Evolutionary conservation across 345 rosid species (phyloP), one percentile per base, ranked within the genome.

Genomic region (Linum lewisii): DNA sequence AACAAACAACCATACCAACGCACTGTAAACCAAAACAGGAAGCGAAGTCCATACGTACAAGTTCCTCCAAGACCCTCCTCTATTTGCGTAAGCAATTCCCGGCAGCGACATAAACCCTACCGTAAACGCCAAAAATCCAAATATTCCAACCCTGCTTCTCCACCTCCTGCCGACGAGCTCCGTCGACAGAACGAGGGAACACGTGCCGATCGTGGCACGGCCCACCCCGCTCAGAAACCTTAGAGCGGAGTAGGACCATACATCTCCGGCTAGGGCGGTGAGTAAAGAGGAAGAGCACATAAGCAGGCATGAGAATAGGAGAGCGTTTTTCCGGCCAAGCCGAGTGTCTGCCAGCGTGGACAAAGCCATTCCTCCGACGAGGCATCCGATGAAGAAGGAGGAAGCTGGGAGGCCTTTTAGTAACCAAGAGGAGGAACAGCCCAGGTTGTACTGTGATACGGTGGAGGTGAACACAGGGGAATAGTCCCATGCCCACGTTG

Each of bases 271-370:
- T 57, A 83, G 75, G 24, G 52, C 58, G 0, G 86, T 74, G 16
- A 69, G 9, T 16, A 75, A 37, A 24, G 75, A 58, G 50, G 84
- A 69, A n/a, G 76, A 2, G 54, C 83, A 70, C 86, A 83, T 81
- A 8, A 63, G 18, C 0, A 79, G 37, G 60, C 84, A 79, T 0
- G 83, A 73, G 9, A 81, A 62, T 34, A 78, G 59, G 37, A 83
- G 70, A 77, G 79, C 60, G 59, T 79, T 85, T 44, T 77, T 83
- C 62, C 93, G 84, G 50, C 89, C 93, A 0, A 81, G 69, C 0
- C 76, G 63, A 14, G 89, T 74, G 63, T 85, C 93, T 1, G 80
- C 89, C 0, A 85, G 66, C 0, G 83, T 65, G 14, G 87, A 71
- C 0, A 83, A 66, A 54, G 75, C 21, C 36, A 83, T 19, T 10